A percentile compares a stretch with the other conserved stretches of the same genome.
Evolutionary conservation across 23 red algal genomes (phyloP).

Genomic region (Gracilaria vermiculophylla): DNA sequence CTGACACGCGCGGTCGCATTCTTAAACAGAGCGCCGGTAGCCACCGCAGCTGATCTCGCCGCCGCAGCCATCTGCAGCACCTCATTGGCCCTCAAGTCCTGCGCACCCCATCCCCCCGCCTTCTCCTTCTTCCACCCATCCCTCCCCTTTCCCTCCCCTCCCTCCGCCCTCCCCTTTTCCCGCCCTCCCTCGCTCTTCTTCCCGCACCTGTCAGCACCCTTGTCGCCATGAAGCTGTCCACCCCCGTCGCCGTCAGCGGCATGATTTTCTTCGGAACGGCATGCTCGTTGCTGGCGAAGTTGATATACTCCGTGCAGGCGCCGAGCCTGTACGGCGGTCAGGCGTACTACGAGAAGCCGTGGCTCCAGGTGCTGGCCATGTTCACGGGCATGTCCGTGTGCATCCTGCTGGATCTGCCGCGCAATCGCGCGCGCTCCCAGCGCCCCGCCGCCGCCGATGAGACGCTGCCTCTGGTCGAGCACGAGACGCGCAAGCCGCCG

Average conservation of each 20-base stretch:
- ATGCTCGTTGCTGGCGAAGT: constrained; percentile 82
- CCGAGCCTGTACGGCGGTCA: constrained; percentile 55
- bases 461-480: background rate
- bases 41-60: too few species aligned
- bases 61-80: too few species aligned
- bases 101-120: too few species aligned
- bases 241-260: constrained; percentile 58
- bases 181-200: background rate
- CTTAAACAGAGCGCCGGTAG: too few species aligned
- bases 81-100: too few species aligned
- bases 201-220: too few species aligned
- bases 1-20: too few species aligned
- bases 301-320: constrained; percentile 81
- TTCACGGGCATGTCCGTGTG: constrained; percentile 90
- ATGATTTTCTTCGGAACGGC: constrained; percentile 78
- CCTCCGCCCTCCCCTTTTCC: background rate
- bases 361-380: constrained; percentile 91
- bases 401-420: constrained; percentile 70
- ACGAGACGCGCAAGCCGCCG: background rate
- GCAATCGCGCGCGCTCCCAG: background rate
- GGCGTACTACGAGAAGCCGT: constrained; percentile 80
- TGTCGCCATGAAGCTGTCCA: constrained; percentile 27
- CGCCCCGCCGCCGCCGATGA: background rate
- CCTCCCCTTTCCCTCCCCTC: background rate
- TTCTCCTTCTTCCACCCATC: too few species aligned